phyloP scores from a whole-genome alignment of 2,329 filamentous ascomycete genomes.

The Pestalotiopsis sp. region DNA sequence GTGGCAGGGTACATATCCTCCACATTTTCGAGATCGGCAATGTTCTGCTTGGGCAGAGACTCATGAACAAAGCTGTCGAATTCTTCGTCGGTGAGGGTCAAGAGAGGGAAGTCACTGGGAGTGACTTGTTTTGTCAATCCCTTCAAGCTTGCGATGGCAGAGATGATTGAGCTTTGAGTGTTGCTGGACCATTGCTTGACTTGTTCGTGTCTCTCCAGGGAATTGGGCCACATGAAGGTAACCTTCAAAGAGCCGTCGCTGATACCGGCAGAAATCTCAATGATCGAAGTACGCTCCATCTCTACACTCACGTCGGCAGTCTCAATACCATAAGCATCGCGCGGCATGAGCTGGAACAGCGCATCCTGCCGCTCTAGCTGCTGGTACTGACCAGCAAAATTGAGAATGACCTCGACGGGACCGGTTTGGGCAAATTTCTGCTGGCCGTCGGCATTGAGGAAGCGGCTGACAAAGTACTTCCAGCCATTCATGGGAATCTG shows the following conservation, averaged over 20 bases:
- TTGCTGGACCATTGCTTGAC: slow-evolving; percentile 20
- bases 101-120: slow-evolving; percentile 33
- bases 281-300: slow-evolving; percentile 22
- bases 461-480: slow-evolving; percentile 3
- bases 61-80: slow-evolving; percentile 22
- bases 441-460: not conserved
- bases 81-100: slow-evolving; percentile 29
- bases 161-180: slow-evolving; percentile 11
- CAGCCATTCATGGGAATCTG: slow-evolving; percentile 6
- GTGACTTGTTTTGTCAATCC: slow-evolving; percentile 21
- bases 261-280: slow-evolving; percentile 24
- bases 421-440: not conserved
- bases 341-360: slow-evolving; percentile 52
- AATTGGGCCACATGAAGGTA: slow-evolving; percentile 22
- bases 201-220: slow-evolving; percentile 21
- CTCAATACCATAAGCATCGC: slow-evolving; percentile 39
- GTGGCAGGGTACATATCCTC: slow-evolving; percentile 57
- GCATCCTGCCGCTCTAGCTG: slow-evolving; percentile 42
- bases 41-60: slow-evolving; percentile 13
- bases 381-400: slow-evolving; percentile 47
- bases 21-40: not conserved
- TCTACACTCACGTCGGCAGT: slow-evolving; percentile 16
- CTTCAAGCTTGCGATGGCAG: slow-evolving; percentile 2
- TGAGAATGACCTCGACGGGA: slow-evolving; percentile 35
- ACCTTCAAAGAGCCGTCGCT: slow-evolving; percentile 24